A percentile compares a stretch with the other conserved stretches of the same genome.
Evolutionary conservation across 768 basidiomycete species (phyloP).

Genomic region (Rhodocollybia butyracea): DNA sequence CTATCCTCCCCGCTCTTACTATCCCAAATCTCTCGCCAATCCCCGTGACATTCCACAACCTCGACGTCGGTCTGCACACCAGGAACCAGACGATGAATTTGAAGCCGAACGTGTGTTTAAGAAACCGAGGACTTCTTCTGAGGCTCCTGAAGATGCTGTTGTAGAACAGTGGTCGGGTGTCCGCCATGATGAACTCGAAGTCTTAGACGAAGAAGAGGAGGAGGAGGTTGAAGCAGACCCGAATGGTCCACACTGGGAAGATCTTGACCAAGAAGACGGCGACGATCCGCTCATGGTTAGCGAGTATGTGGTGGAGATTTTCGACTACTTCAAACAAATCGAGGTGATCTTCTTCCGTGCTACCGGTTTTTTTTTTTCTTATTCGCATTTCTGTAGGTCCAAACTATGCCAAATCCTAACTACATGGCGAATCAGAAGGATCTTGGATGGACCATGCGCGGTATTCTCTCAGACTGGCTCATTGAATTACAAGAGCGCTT

Average conservation of each 20-base stretch:
- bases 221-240: constrained; percentile 47
- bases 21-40: constrained; percentile 12
- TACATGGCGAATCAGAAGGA: constrained; percentile 86
- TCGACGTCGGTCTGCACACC: constrained; percentile 10
- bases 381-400: constrained; percentile 41
- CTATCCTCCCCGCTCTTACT: constrained; percentile 4
- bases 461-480: constrained; percentile 89
- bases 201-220: constrained; percentile 10
- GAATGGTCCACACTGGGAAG: constrained; percentile 64
- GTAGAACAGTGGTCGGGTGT: constrained; percentile 25
- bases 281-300: constrained; percentile 91
- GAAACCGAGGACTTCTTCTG: constrained; percentile 62
- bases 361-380: constrained; percentile 1
- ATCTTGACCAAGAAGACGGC: constrained; percentile 83
- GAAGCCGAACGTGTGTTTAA: constrained; percentile 54
- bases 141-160: constrained; percentile 25
- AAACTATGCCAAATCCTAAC: constrained; percentile 73
- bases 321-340: constrained; percentile 76
- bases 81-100: constrained; percentile 40
- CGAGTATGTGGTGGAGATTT: constrained; percentile 88
- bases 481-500: constrained; percentile 88
- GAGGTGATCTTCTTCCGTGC: constrained; percentile 65
- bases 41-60: constrained; percentile 25
- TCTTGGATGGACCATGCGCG: constrained; percentile 87
- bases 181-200: constrained; percentile 35